Base-by-base conservation (phyloP, 1,139 yeast genomes). In the Diutina neorugosa region DNA sequence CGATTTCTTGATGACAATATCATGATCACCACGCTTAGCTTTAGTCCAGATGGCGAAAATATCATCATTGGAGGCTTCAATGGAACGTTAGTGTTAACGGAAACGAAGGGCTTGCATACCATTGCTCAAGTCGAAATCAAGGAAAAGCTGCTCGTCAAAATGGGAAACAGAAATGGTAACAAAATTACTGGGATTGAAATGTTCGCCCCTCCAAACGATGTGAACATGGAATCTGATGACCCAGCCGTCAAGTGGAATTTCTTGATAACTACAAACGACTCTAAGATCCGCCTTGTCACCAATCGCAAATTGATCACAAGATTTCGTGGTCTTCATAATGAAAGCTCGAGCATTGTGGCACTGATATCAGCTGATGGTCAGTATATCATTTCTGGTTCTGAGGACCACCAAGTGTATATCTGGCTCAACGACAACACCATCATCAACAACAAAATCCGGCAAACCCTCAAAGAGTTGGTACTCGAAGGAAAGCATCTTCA, bases 1-100 rank as follows among this genome's bases (percentile, higher is more conserved):
- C 65, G 62, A 37, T 63, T 70, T 56, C 59, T 74, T 53, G 78
- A 77, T 3, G 81, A 81, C 55, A 81, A 82, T 53, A 82, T 83
- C 16, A 67, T 83, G 55, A 78, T 87, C 12, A 86, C 95, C 0
- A 87, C 94, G 1, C 73, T 84, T 41, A 77, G 78, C 1, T 82
- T 87, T 59, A 75, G 89, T 0, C 90, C 93, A 0, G 81, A 81
- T 60, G 95, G 95, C 0, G 69, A 73, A 25, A 69, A 76, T 51
- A 75, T 87, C 27, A 71, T 86, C 53, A 83, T 83, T 1, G 98
- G 98, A 5, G 90, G 96, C 5, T 87, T 89, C 61, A 80, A 82
- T 58, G 97, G 98, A 0, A 74, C 80, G 23, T 69, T 89, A 31
- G 71, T 77, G 52, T 73, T 83, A 4, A 66, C 87, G 57, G 82